These are phyloP conservation scores for Hypsizygus ulmarius DNA, from an alignment of 1,284 basidiomycete genomes.

Conservation along the genomic window DNA sequence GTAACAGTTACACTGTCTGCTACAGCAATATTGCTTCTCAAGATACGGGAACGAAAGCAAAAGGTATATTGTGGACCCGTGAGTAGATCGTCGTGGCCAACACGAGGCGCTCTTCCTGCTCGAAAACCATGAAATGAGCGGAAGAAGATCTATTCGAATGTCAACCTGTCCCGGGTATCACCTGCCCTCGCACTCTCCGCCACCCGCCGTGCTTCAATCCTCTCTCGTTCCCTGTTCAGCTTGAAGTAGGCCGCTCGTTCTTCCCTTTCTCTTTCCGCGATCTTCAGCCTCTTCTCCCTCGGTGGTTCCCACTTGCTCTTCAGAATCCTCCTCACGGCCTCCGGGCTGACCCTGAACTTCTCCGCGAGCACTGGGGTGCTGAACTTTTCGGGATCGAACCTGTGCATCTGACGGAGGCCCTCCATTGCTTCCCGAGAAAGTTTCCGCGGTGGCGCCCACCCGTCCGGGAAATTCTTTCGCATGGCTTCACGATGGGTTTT, in stretches of 20 bases:
- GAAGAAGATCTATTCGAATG: slow-evolving; percentile 34
- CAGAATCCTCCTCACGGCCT: slow-evolving; percentile 84
- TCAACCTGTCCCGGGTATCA: slow-evolving; percentile 34
- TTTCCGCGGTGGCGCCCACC: slow-evolving; percentile 86
- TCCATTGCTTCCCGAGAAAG: slow-evolving; percentile 92
- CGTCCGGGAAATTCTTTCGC: slow-evolving; percentile 64
- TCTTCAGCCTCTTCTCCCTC: slow-evolving; percentile 49
- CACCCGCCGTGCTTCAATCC: slow-evolving; percentile 31
- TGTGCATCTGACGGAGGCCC: slow-evolving; percentile 72
- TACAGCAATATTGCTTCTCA: slow-evolving; percentile 4
- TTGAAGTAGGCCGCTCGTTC: slow-evolving; percentile 38
- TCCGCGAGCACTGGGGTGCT: slow-evolving; percentile 70
- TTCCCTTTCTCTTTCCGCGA: slow-evolving; percentile 61
- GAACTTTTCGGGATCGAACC: slow-evolving; percentile 67
- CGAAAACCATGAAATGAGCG: slow-evolving; percentile 7
- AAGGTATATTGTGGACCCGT: slow-evolving; percentile 10
- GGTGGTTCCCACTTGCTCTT: slow-evolving; percentile 78
- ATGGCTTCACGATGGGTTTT: slow-evolving; percentile 56
- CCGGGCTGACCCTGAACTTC: slow-evolving; percentile 81
- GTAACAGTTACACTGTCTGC: slow-evolving; percentile 7
- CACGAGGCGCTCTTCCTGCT: slow-evolving; percentile 13
- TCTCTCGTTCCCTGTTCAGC: slow-evolving; percentile 43
- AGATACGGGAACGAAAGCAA: slow-evolving; percentile 4
- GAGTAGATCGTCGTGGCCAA: slow-evolving; percentile 5
- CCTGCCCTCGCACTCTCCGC: slow-evolving; percentile 25